These are phyloP conservation scores for Metschnikowia continentalis DNA, from an alignment of 805 yeast species.

Conservation along the genomic window DNA sequence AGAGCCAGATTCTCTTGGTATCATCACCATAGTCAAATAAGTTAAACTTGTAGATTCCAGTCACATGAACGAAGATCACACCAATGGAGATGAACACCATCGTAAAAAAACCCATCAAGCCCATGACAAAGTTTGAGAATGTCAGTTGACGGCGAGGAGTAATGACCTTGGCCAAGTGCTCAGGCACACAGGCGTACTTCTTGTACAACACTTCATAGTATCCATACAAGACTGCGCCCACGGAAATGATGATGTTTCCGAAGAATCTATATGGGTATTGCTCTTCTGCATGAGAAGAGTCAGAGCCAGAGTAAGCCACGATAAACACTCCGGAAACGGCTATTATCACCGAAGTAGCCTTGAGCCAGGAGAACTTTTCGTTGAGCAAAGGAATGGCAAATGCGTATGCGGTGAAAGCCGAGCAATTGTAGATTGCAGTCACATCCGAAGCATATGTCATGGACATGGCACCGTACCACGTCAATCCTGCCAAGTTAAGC, in stretches of 20 bases:
- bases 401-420: slow-evolving; percentile 83
- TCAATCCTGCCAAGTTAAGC: slow-evolving; percentile 68
- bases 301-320: slow-evolving; percentile 64
- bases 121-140: slow-evolving; percentile 75
- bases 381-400: slow-evolving; percentile 73
- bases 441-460: slow-evolving; percentile 80
- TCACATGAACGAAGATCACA: slow-evolving; percentile 46
- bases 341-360: slow-evolving; percentile 61
- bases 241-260: slow-evolving; percentile 67
- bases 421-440: slow-evolving; percentile 86
- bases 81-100: slow-evolving; percentile 45
- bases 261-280: slow-evolving; percentile 54
- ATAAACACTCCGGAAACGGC: slow-evolving; percentile 74
- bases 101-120: slow-evolving; percentile 60
- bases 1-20: slow-evolving; percentile 38
- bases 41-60: slow-evolving; percentile 55
- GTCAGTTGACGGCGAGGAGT: slow-evolving; percentile 66
- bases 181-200: slow-evolving; percentile 69
- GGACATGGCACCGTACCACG: slow-evolving; percentile 85
- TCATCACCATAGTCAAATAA: slow-evolving; percentile 44
- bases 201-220: slow-evolving; percentile 82
- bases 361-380: slow-evolving; percentile 61
- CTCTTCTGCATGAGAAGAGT: slow-evolving; percentile 16
- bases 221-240: slow-evolving; percentile 77
- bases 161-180: slow-evolving; percentile 39